These are phyloP conservation scores for Elaphomyces granulatus DNA, from an alignment of 495 filamentous ascomycete genomes.

Conservation along the genomic window DNA sequence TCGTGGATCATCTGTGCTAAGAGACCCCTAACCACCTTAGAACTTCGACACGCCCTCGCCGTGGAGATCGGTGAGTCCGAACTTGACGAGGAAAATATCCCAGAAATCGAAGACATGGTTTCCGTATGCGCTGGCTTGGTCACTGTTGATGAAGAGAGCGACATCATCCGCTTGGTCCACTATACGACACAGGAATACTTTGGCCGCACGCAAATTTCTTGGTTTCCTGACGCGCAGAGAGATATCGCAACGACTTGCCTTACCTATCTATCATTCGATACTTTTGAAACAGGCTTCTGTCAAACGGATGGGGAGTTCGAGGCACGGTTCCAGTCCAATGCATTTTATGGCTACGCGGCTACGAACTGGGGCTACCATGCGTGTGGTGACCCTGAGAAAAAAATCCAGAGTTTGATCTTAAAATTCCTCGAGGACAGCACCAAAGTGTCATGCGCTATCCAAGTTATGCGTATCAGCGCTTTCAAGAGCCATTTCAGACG, in stretches of 20 bases:
- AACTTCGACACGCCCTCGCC: slow-evolving; percentile 35
- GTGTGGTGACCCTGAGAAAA: slow-evolving; percentile 3
- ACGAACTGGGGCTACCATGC: slow-evolving; percentile 27
- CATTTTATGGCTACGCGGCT: slow-evolving; percentile 30
- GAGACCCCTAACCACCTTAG: slow-evolving; percentile 21
- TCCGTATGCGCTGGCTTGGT: slow-evolving; percentile 41
- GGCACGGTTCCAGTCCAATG: slow-evolving; percentile 8
- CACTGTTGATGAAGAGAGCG: slow-evolving; percentile 31
- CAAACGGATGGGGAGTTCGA: slow-evolving; percentile 2
- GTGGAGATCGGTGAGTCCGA: slow-evolving; percentile 14
- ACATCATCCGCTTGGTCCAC: slow-evolving; percentile 38
- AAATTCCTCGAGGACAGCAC: slow-evolving; percentile 5
- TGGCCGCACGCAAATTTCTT: slow-evolving; percentile 14
- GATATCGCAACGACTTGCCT: slow-evolving; percentile 9
- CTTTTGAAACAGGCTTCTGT: slow-evolving; percentile 8
- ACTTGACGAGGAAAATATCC: slow-evolving; percentile 28
- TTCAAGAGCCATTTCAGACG: too few species aligned
- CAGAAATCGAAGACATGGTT: slow-evolving; percentile 22
- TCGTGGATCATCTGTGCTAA: slow-evolving; percentile 31
- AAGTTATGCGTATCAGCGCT: too few species aligned
- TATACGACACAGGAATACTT: slow-evolving; percentile 38
- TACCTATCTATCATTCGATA: slow-evolving; percentile 14
- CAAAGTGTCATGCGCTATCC: slow-evolving; percentile 7
- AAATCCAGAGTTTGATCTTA: too few species aligned
- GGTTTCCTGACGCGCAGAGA: slow-evolving; percentile 8